Evolutionary conservation across 768 basidiomycete genomes (phyloP), one percentile per base, ranked within the genome.

Genomic region (Phanerochaete carnosa): DNA sequence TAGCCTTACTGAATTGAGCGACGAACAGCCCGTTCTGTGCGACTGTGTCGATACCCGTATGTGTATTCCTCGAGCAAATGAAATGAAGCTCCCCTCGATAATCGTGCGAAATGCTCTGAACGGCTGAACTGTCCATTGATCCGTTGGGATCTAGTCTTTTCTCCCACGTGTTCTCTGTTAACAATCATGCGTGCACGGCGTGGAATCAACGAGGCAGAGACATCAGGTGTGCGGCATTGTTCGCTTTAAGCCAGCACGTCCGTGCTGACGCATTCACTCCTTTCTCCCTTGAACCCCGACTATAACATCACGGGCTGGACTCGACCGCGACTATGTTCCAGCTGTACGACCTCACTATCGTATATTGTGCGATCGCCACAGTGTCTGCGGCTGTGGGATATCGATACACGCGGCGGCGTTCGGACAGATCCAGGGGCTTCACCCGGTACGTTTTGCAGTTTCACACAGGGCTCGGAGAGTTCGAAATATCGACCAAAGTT

Each of bases 331-430:
- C 47, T 43, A 71, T 69, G 68, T 66, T 69, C 33, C 68, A 62
- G 3, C 50, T 69, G 50, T 65, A 66, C 61, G 68, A 71, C 57
- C 66, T 69, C 62, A 68, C 69, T 49, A 28, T 69, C 58, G 64
- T 69, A 4, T 66, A 64, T 22, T 64, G 67, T 59, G 70, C 70
- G 15, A 55, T 69, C 22, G 70, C 70, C 3, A 71, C 68, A 3
- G 43, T 69, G 46, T 68, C 70, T 32, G 68, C 68, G 13, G 70
- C 68, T 15, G 66, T 69, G 22, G 70, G 70, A 29, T 69, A 69
- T 60, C 56, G 51, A 35, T 61, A 61, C 45, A 28, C 59, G 39
- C n/a, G 59, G 59, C 55, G 59, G 43, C 35, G 28, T 16, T 29
- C 55, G 32, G 47, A 45, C 23, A 29, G 47, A n/a, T 37, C 8